Evolutionary conservation across 2,329 filamentous ascomycete genomes (phyloP), one percentile per base, ranked within the genome.

Genomic region (Venturia carpophila): DNA sequence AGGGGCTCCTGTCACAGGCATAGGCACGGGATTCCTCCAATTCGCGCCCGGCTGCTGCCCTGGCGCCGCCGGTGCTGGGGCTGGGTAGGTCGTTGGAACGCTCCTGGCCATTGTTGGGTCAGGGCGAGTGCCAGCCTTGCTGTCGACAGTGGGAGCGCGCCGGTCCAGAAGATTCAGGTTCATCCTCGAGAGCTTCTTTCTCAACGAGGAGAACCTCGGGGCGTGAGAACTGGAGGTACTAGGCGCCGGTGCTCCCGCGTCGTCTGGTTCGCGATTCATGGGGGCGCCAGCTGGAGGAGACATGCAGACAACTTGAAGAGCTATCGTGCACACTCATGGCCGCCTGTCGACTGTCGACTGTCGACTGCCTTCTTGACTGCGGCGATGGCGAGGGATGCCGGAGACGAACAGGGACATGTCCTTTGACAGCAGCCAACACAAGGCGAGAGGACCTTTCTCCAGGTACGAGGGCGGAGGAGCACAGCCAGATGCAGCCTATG

Each of bases 181-280:
- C 52, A 58, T 58, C 52, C 30, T 58, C 30, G 52, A 58, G 15
- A 58, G 52, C 30, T 21, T 58, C 30, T 58, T 58, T n/a, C 30
- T 19, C 30, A 58, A 27, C 52, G 52, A 58, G 5, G 52, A 58
- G 17, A 58, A 37, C 30, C 19, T 58, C 19, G 27, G 37, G 30
- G 15, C 52, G 37, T 58, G n/a, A n/a, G n/a, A n/a, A n/a, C n/a
- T n/a, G n/a, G n/a, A n/a, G n/a, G n/a, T 58, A 27, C 52, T 39
- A 37, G 30, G 49, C 27, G 49, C 30, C 19, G 52, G 52, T 15
- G 52, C 27, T 58, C 17, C 15, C 52, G 30, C 7, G 15, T 58
- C 27, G 52, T 58, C 19, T 4, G 7, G 45, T 7, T 47, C 5
- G 17, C 27, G 49, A 17, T 56, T 34, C 52, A 37, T 58, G 15